phyloP scores from a whole-genome alignment of 352 stramenopile genomes.

The Phytophthora quininea region DNA sequence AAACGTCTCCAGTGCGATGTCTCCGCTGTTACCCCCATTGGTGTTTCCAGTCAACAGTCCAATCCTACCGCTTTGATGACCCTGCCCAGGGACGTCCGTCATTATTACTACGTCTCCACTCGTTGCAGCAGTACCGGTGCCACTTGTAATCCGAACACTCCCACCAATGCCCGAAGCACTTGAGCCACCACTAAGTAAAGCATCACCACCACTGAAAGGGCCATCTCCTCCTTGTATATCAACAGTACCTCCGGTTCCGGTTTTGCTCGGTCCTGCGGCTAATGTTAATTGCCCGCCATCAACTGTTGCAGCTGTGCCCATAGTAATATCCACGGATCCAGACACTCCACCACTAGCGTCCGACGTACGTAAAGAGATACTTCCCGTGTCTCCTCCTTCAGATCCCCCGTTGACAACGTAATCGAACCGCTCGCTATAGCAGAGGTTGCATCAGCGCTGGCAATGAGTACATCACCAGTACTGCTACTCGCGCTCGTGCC shows the following conservation, averaged over 20 bases:
- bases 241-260: conserved; percentile 35
- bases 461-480: conserved; percentile 34
- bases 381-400: conserved; percentile 35
- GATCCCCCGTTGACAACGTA: conserved; percentile 36
- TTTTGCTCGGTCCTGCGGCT: conserved; percentile 27
- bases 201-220: conserved; percentile 23
- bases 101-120: conserved; percentile 34
- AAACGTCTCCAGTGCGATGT: conserved; percentile 35
- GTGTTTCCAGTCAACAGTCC: conserved; percentile 31
- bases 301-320: conserved; percentile 31
- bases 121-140: conserved; percentile 15
- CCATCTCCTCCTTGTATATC: conserved; percentile 29
- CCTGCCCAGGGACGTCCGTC: conserved; percentile 9
- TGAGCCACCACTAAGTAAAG: conserved; percentile 33
- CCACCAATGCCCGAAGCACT: conserved; percentile 12
- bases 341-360: conserved; percentile 32
- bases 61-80: conserved; percentile 29
- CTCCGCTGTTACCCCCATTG: conserved; percentile 24
- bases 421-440: conserved; percentile 36
- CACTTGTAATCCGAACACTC: conserved; percentile 36
- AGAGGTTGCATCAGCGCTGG: conserved; percentile 28
- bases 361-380: conserved; percentile 35
- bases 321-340: conserved; percentile 34
- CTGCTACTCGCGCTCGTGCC: conserved; percentile 23
- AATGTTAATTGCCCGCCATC: conserved; percentile 33